Evolutionary conservation across 2,329 filamentous ascomycete species (phyloP).

Genomic region (Aciculosporium take): DNA sequence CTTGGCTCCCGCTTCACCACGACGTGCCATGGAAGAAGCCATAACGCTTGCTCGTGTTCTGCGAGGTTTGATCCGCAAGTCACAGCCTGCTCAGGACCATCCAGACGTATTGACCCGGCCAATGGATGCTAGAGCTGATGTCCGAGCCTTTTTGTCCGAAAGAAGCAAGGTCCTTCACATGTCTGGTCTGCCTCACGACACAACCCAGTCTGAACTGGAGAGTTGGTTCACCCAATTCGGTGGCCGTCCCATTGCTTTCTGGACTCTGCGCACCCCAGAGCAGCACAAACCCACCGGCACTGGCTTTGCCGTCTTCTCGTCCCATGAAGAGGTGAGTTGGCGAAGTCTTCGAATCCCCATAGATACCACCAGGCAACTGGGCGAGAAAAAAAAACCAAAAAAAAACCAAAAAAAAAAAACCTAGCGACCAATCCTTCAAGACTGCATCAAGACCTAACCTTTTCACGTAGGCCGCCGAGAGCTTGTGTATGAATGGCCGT

Average conservation of each 20-base stretch:
- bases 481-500: constrained; percentile 96
- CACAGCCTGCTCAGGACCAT: constrained; percentile 83
- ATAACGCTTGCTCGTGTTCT: constrained; percentile 88
- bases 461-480: constrained; percentile 66
- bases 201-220: constrained; percentile 94
- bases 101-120: constrained; percentile 88
- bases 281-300: constrained; percentile 99
- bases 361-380: too few relatives aligned
- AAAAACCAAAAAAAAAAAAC: too few relatives aligned
- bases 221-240: constrained; percentile 99
- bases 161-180: constrained; percentile 97
- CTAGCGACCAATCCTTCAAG: too few relatives aligned
- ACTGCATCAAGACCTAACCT: background rate
- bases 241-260: constrained; percentile 94
- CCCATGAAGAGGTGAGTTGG: constrained; percentile 81
- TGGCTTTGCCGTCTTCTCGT: constrained; percentile 96
- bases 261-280: constrained; percentile 93
- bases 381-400: too few relatives aligned
- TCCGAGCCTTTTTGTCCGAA: constrained; percentile 88
- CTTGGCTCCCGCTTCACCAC: constrained; percentile 83
- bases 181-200: constrained; percentile 93
- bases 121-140: constrained; percentile 93
- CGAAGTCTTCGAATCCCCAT: too few relatives aligned
- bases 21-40: constrained; percentile 94
- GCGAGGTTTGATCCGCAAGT: constrained; percentile 86